Conservation (phyloP, 148 eudicot species). For the Salicornia ramosissima region DNA sequence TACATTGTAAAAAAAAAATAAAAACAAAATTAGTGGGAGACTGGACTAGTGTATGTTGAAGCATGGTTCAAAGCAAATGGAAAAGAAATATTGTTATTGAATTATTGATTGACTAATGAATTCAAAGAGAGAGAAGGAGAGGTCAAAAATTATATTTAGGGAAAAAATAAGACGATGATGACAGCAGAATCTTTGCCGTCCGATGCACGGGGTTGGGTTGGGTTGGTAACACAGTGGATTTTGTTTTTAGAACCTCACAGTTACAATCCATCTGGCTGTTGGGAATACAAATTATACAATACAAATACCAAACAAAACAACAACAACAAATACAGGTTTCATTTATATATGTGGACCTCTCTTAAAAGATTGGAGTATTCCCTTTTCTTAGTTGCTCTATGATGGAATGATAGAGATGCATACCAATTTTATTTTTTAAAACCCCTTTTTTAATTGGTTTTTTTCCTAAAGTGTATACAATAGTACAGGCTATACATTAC, state of each 20-base stretch:
- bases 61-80: background rate
- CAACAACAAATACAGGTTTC: background rate
- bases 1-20: no score
- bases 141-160: no score
- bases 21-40: background rate
- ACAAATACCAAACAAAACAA: no score
- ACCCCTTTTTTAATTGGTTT: no score
- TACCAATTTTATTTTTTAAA: no score
- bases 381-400: no score
- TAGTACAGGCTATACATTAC: no score
- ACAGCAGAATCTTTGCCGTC: constrained; percentile 21
- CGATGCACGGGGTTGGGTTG: constrained; percentile 31
- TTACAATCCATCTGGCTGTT: background rate
- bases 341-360: background rate
- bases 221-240: constrained; percentile 22
- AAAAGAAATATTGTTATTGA: no score
- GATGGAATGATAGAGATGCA: no score
- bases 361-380: no score
- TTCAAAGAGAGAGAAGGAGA: background rate
- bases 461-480: no score
- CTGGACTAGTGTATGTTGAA: background rate
- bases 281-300: background rate
- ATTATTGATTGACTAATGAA: background rate
- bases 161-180: background rate
- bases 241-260: background rate